Evolutionary conservation across 805 yeast species (phyloP).

Genomic region (Lipomyces spencermartinsiae): DNA sequence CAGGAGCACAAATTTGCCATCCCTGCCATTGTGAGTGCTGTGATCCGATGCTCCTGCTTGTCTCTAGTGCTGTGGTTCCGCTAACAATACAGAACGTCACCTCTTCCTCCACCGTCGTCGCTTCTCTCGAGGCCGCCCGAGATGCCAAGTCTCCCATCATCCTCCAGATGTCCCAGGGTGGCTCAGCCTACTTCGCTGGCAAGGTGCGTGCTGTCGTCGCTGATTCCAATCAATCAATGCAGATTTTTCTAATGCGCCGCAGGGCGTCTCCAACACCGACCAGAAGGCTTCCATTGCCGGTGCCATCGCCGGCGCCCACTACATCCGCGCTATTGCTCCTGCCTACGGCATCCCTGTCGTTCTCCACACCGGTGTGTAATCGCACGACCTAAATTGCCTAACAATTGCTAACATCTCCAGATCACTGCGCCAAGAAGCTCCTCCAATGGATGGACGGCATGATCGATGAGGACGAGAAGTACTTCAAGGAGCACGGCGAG

Average conservation of each 20-base stretch:
- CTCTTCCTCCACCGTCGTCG: constrained; percentile 94
- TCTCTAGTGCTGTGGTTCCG: background rate
- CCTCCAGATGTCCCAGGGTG: constrained; percentile 97
- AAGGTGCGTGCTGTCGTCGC: constrained; percentile 52
- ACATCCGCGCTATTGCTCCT: constrained; percentile 96
- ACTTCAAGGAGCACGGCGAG: constrained; percentile 83
- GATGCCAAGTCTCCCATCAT: constrained; percentile 94
- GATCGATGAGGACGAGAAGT: constrained; percentile 95
- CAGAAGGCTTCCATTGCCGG: constrained; percentile 95
- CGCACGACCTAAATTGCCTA: background rate
- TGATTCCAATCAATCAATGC: background rate
- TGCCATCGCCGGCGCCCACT: constrained; percentile 96
- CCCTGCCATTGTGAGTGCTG: constrained; percentile 73
- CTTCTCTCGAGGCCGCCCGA: constrained; percentile 97
- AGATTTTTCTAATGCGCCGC: background rate
- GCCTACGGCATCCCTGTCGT: constrained; percentile 95
- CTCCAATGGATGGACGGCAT: constrained; percentile 99
- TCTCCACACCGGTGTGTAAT: constrained; percentile 68
- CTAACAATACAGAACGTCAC: constrained; percentile 68
- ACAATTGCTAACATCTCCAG: constrained; percentile 45
- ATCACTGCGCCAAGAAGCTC: constrained; percentile 98
- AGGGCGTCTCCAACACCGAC: constrained; percentile 88
- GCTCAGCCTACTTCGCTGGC: constrained; percentile 99
- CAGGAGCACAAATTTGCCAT: constrained; percentile 93
- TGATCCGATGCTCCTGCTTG: background rate